Percentiles rank a stretch among this genome's conserved stretches.
Evolutionary conservation across 257 asterid genomes (phyloP).

Genomic region (Scutellaria minor): DNA sequence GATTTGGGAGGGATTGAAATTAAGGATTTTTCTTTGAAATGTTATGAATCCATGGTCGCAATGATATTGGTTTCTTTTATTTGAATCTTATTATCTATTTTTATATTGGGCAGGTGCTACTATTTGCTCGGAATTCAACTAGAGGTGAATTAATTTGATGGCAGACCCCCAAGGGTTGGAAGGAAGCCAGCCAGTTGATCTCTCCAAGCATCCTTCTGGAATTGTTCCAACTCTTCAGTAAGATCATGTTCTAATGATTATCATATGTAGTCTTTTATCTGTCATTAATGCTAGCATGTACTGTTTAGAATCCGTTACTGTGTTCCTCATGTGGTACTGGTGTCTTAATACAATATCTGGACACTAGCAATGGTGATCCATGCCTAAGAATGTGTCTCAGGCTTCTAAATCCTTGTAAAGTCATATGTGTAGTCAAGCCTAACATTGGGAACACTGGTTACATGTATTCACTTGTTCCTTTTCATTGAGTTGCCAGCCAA

Average conservation of each 20-base stretch:
- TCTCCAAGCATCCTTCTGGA: slow-evolving; percentile 82
- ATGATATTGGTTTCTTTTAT: not conserved
- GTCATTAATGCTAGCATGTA: slow-evolving; percentile 5
- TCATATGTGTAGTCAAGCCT: not conserved
- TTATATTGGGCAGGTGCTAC: slow-evolving; percentile 6
- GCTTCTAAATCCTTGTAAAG: not conserved
- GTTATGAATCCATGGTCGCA: not conserved
- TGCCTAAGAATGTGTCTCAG: not conserved
- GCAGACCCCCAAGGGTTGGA: slow-evolving; percentile 77
- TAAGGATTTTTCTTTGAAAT: not conserved
- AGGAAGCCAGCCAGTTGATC: slow-evolving; percentile 82
- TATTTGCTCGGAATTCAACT: slow-evolving; percentile 11
- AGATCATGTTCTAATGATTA: slow-evolving; percentile 26
- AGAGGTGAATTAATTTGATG: slow-evolving; percentile 44
- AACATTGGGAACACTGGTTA: not conserved
- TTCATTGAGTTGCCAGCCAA: no score
- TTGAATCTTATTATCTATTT: not conserved
- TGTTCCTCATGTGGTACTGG: not conserved
- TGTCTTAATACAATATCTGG: slow-evolving; percentile 1
- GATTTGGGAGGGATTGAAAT: not conserved
- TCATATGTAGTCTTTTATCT: not conserved
- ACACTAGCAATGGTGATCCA: not conserved
- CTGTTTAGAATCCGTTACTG: not conserved
- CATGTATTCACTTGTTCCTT: not conserved
- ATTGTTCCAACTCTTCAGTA: slow-evolving; percentile 91